Evolutionary conservation across 2,329 filamentous ascomycete genomes (phyloP).

Genomic region (Nannizzia gypsea): DNA sequence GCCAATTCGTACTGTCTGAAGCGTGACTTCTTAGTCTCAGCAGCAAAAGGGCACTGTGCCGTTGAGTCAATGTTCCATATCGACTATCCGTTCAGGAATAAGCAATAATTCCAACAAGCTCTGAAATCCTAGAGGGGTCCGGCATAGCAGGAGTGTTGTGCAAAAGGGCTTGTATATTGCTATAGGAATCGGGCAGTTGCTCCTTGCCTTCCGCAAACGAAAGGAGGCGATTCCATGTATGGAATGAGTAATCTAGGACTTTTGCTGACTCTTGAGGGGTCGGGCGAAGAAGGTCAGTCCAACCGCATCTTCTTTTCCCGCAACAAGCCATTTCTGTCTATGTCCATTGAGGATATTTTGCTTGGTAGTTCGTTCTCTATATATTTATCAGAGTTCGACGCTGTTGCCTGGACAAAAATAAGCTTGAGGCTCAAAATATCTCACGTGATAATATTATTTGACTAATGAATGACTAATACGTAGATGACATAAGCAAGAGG

Average conservation of each 20-base stretch:
- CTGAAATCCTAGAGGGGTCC: constrained; percentile 7
- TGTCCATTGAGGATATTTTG: neutral
- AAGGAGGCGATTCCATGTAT: constrained; percentile 8
- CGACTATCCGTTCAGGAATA: neutral
- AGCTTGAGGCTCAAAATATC: neutral
- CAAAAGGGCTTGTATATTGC: constrained; percentile 7
- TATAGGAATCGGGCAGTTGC: constrained; percentile 7
- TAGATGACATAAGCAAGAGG: neutral
- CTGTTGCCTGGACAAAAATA: too few species aligned
- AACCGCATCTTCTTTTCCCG: neutral
- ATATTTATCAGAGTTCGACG: neutral
- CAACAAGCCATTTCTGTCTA: neutral
- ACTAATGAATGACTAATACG: neutral
- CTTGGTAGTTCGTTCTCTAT: too few species aligned
- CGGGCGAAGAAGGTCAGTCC: constrained; percentile 7
- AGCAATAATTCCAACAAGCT: neutral
- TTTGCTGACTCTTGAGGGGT: constrained; percentile 5
- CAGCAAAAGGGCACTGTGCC: neutral
- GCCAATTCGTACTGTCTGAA: neutral
- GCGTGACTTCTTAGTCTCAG: neutral
- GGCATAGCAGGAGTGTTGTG: constrained; percentile 9
- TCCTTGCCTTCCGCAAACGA: neutral
- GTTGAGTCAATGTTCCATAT: neutral
- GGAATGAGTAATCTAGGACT: constrained; percentile 5
- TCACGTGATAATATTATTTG: neutral